phyloP scores from a whole-genome alignment of 306 rosid species.

The Cucumis sativus region Cucumber_9930_V3 NC_026659.2:30026001-30026500 shows the following conservation, averaged over 20 bases:
- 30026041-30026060: constrained; percentile 94
- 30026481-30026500: background rate
- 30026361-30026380: constrained; percentile 15
- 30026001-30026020: constrained; percentile 99
- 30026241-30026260: constrained; percentile 76
- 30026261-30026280: constrained; percentile 83
- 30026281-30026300: constrained; percentile 85
- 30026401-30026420: background rate
- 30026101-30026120: constrained; percentile 99
- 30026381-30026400: background rate
- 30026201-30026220: constrained; percentile 58
- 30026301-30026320: constrained; percentile 93
- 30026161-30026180: constrained; percentile 1
- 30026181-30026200: background rate
- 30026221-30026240: constrained; percentile 87
- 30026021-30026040: constrained; percentile 93
- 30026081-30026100: constrained; percentile 93
- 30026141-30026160: background rate
- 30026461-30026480: background rate
- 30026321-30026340: constrained; percentile 98
- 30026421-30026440: background rate
- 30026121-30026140: constrained; percentile 8
- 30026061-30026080: constrained; percentile 97
- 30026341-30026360: constrained; percentile 80
- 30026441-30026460: background rate